Evolutionary conservation across 352 stramenopile species (phyloP).

Genomic region (Nothophytophthora sp.): DNA sequence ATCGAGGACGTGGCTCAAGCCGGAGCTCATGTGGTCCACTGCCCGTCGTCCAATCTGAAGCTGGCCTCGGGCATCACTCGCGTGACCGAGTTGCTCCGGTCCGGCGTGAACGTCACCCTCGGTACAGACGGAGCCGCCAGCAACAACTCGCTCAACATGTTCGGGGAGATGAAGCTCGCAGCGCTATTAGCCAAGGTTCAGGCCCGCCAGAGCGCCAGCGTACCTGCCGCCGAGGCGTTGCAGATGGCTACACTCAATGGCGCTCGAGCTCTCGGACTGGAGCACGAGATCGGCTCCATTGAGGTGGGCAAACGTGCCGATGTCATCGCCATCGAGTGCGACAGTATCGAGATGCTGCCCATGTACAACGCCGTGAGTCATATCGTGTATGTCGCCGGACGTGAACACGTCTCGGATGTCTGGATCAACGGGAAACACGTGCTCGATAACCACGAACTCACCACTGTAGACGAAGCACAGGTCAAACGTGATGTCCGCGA

Average conservation of each 20-base stretch:
- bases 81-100: constrained; percentile 63
- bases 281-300: constrained; percentile 70
- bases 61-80: constrained; percentile 78
- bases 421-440: constrained; percentile 85
- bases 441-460: constrained; percentile 54
- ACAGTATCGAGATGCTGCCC: constrained; percentile 77
- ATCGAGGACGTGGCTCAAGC: constrained; percentile 56
- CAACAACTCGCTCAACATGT: constrained; percentile 90
- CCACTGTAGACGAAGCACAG: constrained; percentile 55
- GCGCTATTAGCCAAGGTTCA: constrained; percentile 76
- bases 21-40: constrained; percentile 75
- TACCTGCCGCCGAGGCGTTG: constrained; percentile 51
- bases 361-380: constrained; percentile 84
- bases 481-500: constrained; percentile 56
- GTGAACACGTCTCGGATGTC: constrained; percentile 84
- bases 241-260: constrained; percentile 88
- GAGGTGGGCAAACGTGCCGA: constrained; percentile 82
- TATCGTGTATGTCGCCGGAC: constrained; percentile 78
- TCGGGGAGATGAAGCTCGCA: constrained; percentile 83
- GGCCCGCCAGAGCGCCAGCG: constrained; percentile 46
- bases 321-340: constrained; percentile 67
- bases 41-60: constrained; percentile 88
- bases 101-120: constrained; percentile 79
- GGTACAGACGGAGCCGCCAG: constrained; percentile 80
- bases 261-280: constrained; percentile 73